Evolutionary conservation across 1,284 basidiomycete genomes (phyloP), one percentile per base, ranked within the genome.

Genomic region (Moesziomyces antarcticus): DNA sequence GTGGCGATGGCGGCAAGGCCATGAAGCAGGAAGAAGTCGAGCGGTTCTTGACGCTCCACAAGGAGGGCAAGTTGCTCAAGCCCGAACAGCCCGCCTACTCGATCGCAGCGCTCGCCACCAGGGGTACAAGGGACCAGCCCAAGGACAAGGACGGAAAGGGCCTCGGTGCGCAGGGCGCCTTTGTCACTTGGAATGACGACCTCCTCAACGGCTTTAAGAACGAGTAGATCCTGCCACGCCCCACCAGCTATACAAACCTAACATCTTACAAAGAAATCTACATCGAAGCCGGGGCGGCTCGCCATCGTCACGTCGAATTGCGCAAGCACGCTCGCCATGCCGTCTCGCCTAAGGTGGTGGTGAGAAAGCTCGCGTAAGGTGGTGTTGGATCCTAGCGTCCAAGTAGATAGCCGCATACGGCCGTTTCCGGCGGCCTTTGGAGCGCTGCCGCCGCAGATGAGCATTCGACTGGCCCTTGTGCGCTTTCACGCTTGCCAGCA

Each of bases 81-180:
- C 85, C 87, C 1, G 82, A 85, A 37, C 77, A 85, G 79, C 84
- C 89, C 47, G 93, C 90, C 0, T 88, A 91, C 81, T 91, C 93
- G 43, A 89, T 93, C 64, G 87, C 87, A 6, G 86, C 85, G 0
- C 72, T 87, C 6, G 87, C 86, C 0, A 71, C 86, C 2, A 65
- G 57, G 22, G 87, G 85, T 1, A 80, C 74, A 2, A 65, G 73
- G 21, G 73, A 83, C 4, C 80, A 92, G 52, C 91, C 88, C 51
- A 70, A 56, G 42, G 66, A 43, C 0, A 56, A 54, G 16, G 66
- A 73, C 22, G 77, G 78, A 5, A 60, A 61, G 20, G 69, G 69
- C 1, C 40, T 73, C 20, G 81, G 81, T 10, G 69, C 30, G 9
- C 40, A 57, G 5, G 93, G 93, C 18, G 85, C 88, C 68, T 95